Base-by-base conservation (phyloP, 2,329 filamentous ascomycete species). In the Cladosporium sp. region DNA sequence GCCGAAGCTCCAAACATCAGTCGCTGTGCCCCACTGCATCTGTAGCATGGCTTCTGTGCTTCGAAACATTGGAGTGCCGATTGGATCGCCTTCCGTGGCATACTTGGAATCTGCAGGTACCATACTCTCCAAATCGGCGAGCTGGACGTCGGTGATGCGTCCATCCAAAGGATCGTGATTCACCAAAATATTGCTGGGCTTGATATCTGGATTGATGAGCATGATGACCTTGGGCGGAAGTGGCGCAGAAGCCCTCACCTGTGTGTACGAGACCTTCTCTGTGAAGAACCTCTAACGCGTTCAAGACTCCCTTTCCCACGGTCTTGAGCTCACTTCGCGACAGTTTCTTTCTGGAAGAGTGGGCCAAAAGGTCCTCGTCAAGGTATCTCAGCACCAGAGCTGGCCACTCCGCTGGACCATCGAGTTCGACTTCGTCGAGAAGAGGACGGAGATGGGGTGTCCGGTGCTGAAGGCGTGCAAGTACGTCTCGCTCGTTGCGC, bases 1-100 rank as follows among this genome's bases (percentile, higher is more conserved):
- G 38, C 74, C 71, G 58, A 74, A 74, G 28, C 72, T 74, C 72
- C 71, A 76, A 58, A 76, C 73, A 59, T 76, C 73, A 36, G 70
- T 69, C 15, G 73, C 64, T 28, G 68, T 70, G 42, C 69, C 72
- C 72, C 72, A 76, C 22, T 59, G 63, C 39, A 72, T 60, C 55
- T 68, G 51, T 30, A 74, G 52, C 55, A 66, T 61, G 2, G 69
- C 65, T 62, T 76, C 72, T 51, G 71, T 69, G 57, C 73, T 76
- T 56, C 72, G 59, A 61, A 70, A 76, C 19, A 76, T 70, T 20
- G 69, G 59, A 38, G 72, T 66, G 52, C 73, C 73, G 9, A 76
- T 71, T 47, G 60, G 2, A 1, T 65, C 61, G 17, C 69, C 66
- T 15, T 70, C 65, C 25, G 20, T 60, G 7, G 62, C 61, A 59